Percentiles rank a stretch among this genome's conserved stretches.
Conservation (phyloP, 345 rosid genomes). For the Gossypium rotundifolium region DNA sequence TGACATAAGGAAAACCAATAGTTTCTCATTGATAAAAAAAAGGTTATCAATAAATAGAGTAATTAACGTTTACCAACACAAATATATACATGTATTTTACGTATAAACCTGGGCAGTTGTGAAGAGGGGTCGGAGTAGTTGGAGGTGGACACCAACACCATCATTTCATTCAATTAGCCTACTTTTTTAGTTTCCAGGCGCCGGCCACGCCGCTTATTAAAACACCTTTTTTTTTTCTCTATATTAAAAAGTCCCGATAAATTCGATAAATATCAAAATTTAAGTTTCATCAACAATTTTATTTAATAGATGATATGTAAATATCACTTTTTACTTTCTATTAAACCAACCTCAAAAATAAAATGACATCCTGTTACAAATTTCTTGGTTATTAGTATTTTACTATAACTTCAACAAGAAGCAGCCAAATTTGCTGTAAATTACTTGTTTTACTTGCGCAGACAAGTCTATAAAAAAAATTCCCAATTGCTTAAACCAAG, state of each 20-base stretch:
- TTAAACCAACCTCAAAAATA: no score
- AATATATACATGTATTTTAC: not conserved
- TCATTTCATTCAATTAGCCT: conserved; percentile 59
- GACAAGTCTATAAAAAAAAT: not conserved
- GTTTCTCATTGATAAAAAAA: not conserved
- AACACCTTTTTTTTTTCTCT: not conserved
- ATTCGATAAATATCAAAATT: no score
- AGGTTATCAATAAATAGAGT: not conserved
- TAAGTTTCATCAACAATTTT: no score
- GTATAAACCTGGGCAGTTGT: conserved; percentile 30
- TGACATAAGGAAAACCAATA: not conserved
- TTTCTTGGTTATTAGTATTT: not conserved
- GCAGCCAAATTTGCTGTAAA: not conserved
- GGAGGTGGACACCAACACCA: conserved; percentile 39
- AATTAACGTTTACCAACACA: not conserved
- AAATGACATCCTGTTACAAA: not conserved
- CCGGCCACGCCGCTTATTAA: conserved; percentile 27
- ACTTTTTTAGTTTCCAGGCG: conserved; percentile 37
- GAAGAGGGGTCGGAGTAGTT: conserved; percentile 45
- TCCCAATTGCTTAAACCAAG: not conserved
- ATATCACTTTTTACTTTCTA: no score
- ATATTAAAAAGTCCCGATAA: no score
- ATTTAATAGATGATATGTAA: no score
- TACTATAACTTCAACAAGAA: not conserved
- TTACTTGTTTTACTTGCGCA: not conserved